These are phyloP conservation scores for Galeopsis tetrahit DNA, from an alignment of 257 asterid genomes.

Conservation along the genomic window DNA sequence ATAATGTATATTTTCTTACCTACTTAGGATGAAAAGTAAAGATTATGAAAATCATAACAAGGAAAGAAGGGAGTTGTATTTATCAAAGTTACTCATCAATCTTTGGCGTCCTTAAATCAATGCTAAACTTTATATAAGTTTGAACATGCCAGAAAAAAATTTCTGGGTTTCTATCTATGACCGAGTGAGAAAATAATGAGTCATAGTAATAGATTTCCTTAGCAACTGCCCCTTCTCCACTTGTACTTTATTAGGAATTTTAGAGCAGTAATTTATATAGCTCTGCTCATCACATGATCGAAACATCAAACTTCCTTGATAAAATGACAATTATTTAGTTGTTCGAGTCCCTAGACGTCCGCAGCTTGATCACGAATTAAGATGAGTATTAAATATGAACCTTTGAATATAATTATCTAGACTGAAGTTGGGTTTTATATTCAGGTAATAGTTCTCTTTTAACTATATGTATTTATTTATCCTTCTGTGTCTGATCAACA, in stretches of 20 bases:
- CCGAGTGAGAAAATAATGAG: constrained; percentile 2
- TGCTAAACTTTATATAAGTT: constrained; percentile 1
- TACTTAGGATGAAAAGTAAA: constrained; percentile 1
- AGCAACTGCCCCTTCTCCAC: constrained; percentile 1
- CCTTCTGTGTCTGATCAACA: neutral
- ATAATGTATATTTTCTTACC: neutral
- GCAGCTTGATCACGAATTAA: neutral
- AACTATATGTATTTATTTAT: neutral
- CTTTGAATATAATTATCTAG: constrained; percentile 3
- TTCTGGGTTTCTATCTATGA: neutral
- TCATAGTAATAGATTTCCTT: neutral
- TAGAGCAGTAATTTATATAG: neutral
- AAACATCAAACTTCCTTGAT: neutral
- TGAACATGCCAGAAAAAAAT: constrained; percentile 3
- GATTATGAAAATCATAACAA: constrained; percentile 9
- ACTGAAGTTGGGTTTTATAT: neutral
- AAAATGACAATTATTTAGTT: neutral
- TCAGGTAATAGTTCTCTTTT: constrained; percentile 8
- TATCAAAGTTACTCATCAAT: neutral
- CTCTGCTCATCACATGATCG: neutral
- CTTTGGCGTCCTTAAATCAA: constrained; percentile 3
- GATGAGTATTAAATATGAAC: neutral
- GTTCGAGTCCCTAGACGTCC: constrained; percentile 6
- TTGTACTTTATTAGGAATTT: neutral
- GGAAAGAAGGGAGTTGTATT: neutral